Conservation (phyloP, 179 eudicot species). For the Nepenthes alata region DNA sequence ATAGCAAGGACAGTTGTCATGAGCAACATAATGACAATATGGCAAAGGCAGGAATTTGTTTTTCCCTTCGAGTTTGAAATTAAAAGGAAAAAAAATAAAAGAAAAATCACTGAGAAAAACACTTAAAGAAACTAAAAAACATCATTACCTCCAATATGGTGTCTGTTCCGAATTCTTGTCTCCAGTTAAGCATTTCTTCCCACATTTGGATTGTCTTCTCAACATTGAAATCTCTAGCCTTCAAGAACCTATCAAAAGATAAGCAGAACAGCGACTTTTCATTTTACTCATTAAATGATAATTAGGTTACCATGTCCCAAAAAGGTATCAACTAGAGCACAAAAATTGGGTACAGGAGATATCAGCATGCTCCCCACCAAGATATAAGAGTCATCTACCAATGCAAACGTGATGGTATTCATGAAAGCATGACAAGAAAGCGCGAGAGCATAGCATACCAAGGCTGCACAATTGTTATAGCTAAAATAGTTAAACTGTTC, state of each 20-base stretch:
- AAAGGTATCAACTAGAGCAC: background rate
- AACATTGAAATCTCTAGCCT: constrained; percentile 56
- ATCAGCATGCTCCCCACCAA: background rate
- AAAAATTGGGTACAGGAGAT: background rate
- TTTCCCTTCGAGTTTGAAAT: no score
- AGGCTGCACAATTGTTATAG: no score
- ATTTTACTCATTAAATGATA: background rate
- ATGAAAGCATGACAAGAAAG: no score
- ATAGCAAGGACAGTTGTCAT: no score
- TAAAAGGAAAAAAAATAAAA: background rate
- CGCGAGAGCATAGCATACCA: no score
- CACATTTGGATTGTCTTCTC: constrained; percentile 68
- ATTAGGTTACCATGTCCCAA: background rate
- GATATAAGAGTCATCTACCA: background rate
- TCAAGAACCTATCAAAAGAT: constrained; percentile 40
- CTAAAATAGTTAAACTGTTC: no score
- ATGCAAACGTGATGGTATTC: no score
- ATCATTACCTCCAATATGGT: constrained; percentile 48
- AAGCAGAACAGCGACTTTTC: background rate
- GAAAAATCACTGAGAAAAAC: background rate
- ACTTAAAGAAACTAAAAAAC: background rate
- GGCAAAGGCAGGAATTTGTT: no score
- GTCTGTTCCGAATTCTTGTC: constrained; percentile 65
- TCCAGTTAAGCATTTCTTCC: constrained; percentile 82
- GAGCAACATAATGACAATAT: no score